Evolutionary conservation across 2,329 filamentous ascomycete genomes (phyloP).

Genomic region (Pseudogymnoascus sp.): DNA sequence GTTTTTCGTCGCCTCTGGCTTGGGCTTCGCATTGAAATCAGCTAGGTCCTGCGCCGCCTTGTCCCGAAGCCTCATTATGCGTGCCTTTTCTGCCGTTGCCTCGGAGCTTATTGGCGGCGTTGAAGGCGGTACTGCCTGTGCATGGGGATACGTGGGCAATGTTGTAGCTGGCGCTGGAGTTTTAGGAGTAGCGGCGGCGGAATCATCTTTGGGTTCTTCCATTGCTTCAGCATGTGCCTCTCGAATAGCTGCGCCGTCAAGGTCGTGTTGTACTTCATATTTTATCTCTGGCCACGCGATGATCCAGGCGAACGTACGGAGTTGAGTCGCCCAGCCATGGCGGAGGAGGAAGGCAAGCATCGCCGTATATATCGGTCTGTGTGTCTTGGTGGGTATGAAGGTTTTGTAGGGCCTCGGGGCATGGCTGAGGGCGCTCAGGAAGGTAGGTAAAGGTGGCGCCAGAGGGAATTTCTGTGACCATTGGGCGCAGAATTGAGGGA

Average conservation of each 20-base stretch:
- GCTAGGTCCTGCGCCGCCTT: conserved; percentile 48
- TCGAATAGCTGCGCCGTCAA: conserved; percentile 57
- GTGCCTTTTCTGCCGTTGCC: conserved; percentile 53
- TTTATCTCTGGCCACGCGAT: conserved; percentile 77
- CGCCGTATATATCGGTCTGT: conserved; percentile 78
- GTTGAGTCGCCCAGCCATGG: conserved; percentile 86
- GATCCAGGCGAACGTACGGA: conserved; percentile 86
- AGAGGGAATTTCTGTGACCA: conserved; percentile 78
- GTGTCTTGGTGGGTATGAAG: conserved; percentile 79
- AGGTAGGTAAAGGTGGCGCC: conserved; percentile 73
- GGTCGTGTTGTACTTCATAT: conserved; percentile 66
- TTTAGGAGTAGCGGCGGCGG: not conserved
- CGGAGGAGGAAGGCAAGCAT: conserved; percentile 92
- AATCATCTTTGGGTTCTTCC: conserved; percentile 26
- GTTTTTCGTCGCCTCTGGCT: conserved; percentile 43
- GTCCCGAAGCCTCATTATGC: conserved; percentile 50
- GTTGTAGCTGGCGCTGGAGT: not conserved
- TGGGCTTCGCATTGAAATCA: conserved; percentile 26
- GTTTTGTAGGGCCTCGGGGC: conserved; percentile 74
- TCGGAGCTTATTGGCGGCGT: conserved; percentile 40
- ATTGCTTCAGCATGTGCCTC: conserved; percentile 13
- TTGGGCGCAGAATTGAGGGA: conserved; percentile 59
- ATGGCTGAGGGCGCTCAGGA: conserved; percentile 75
- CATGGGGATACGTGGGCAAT: not conserved
- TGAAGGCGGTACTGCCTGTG: conserved; percentile 20